Conservation (phyloP, 495 filamentous ascomycete species). For the Lasiosphaeriaceae sp. region DNA sequence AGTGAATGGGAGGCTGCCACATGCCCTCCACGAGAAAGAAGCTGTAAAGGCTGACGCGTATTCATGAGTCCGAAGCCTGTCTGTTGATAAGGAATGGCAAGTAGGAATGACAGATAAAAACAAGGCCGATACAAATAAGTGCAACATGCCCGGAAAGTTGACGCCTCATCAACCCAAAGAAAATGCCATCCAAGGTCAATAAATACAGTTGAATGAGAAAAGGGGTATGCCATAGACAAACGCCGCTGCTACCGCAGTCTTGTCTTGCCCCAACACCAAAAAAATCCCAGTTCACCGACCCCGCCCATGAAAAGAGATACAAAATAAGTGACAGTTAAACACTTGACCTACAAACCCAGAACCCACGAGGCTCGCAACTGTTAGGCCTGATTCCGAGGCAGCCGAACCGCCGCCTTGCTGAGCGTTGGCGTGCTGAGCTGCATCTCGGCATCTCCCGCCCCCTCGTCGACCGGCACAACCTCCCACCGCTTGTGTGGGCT, state of each 20-base stretch:
- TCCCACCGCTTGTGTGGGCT: slow-evolving; percentile 39
- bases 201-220: too few relatives aligned
- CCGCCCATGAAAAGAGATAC: background rate
- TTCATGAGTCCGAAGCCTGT: too few relatives aligned
- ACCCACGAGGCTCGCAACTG: background rate
- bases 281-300: background rate
- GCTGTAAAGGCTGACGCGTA: too few relatives aligned
- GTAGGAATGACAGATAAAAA: too few relatives aligned
- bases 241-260: background rate
- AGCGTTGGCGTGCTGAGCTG: slow-evolving; percentile 16
- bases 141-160: too few relatives aligned
- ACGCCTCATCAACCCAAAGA: too few relatives aligned
- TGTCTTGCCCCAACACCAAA: background rate
- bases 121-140: too few relatives aligned
- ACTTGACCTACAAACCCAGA: background rate
- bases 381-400: background rate
- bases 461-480: slow-evolving; percentile 33
- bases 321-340: background rate
- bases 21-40: too few relatives aligned
- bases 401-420: slow-evolving; percentile 2
- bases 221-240: background rate
- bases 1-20: too few relatives aligned
- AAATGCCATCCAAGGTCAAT: too few relatives aligned
- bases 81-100: too few relatives aligned
- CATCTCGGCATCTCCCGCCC: slow-evolving; percentile 9